Base-by-base conservation (phyloP, 2,329 filamentous ascomycete species). In the Phaeoacremonium minimum region DNA sequence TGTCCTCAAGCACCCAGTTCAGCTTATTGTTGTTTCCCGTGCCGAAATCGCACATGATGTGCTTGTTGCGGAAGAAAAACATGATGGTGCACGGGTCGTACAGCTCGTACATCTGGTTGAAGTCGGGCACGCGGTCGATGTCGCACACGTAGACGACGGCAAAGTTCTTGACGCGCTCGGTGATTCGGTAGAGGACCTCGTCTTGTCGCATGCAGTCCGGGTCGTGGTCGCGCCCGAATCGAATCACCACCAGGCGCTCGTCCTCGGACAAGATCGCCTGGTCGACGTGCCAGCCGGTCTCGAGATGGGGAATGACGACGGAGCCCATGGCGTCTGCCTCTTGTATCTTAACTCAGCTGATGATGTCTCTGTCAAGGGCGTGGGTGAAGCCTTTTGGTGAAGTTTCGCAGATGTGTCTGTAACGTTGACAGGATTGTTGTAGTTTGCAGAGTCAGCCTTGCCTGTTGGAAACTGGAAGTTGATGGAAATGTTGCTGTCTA, bases 1-100 rank as follows among this genome's bases (percentile, higher is more conserved):
- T 97, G 57, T 98, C 91, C 64, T 97, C 90, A 36, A 95, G 71
- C 32, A 95, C 87, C 83, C 88, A 95, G 59, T 96, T 96, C 49
- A 96, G 72, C 63, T 97, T 97, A 63, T 98, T 98, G 64, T 98
- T 98, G 67, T 98, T 95, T 47, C 93, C 93, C 2, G 93, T 98
- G 32, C 91, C 91, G 50, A 96, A 89, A 77, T 97, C 91, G 61
- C 86, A 88, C 86, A 94, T 95, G 80, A 97, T 97, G 66, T 96
- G 89, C 62, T 98, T 98, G 61, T 98, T 98, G 44, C 91, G 80
- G 63, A 82, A 85, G 65, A 84, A 84, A 66, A 87, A 95, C 86
- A 96, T 96, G 63, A 97, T 82, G 4, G 93, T 95, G 67, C 90
- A 87, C 1, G 89, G 82, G 57, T 98, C 59, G 50, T 67, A 73